Conservation (phyloP, 805 yeast species). For the Candida silvicultrix region DNA sequence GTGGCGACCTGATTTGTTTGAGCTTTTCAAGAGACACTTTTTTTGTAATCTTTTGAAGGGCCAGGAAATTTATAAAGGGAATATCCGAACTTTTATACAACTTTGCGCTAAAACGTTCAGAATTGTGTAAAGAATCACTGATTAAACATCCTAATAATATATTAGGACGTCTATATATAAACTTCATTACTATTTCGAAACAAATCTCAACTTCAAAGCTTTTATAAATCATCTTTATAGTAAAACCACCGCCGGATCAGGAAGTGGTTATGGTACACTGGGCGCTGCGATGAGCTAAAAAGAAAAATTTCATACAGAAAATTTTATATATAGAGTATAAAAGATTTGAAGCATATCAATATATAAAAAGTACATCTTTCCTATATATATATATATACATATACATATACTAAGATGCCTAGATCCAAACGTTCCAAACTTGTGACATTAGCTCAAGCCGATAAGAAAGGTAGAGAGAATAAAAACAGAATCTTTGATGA, state of each 20-base stretch:
- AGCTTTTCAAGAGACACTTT: not conserved
- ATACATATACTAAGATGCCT: slow-evolving; percentile 70
- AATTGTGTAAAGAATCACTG: too few species aligned
- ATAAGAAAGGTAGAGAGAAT: slow-evolving; percentile 90
- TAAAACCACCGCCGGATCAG: not conserved
- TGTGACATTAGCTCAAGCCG: slow-evolving; percentile 93
- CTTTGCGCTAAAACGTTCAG: too few species aligned
- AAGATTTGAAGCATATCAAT: too few species aligned
- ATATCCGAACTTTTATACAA: too few species aligned
- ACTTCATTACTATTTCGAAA: too few species aligned
- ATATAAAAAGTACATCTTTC: too few species aligned
- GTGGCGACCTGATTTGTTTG: not conserved
- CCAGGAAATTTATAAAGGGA: not conserved
- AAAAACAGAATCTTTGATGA: slow-evolving; percentile 90
- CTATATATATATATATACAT: too few species aligned
- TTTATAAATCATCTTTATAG: too few species aligned
- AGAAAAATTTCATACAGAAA: not conserved
- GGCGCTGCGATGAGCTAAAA: not conserved
- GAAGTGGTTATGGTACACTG: not conserved
- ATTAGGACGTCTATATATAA: too few species aligned
- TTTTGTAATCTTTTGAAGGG: not conserved
- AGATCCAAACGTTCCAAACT: slow-evolving; percentile 96
- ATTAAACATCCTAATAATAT: too few species aligned
- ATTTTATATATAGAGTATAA: not conserved
- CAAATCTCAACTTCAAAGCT: too few species aligned